Percentiles rank a stretch among this genome's conserved stretches.
Evolutionary conservation across 2,329 filamentous ascomycete species (phyloP).

Genomic region (Trematosphaeria pertusa): DNA sequence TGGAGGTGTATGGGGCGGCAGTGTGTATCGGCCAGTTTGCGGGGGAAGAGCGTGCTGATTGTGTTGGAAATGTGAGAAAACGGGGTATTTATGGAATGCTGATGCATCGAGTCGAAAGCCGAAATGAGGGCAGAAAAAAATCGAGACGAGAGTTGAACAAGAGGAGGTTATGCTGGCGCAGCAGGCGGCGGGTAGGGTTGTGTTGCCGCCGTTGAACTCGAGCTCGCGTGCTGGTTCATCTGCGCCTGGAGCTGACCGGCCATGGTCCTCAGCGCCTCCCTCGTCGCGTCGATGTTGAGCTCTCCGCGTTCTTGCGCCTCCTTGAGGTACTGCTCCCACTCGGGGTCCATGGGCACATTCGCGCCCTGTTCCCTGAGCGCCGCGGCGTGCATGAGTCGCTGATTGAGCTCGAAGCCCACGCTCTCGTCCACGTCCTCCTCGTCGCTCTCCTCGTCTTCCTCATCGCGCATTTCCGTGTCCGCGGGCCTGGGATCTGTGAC

Average conservation of each 20-base stretch:
- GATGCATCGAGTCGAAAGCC: constrained; percentile 4
- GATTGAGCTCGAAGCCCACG: constrained; percentile 66
- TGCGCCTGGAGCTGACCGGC: constrained; percentile 37
- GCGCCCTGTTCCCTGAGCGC: constrained; percentile 69
- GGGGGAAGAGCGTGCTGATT: not conserved
- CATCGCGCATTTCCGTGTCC: constrained; percentile 35
- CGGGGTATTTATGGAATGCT: constrained; percentile 12
- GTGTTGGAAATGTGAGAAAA: no score
- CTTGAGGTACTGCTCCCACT: constrained; percentile 79
- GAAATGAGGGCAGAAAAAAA: not conserved
- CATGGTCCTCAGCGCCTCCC: constrained; percentile 39
- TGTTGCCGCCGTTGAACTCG: constrained; percentile 13
- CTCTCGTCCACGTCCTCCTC: constrained; percentile 59
- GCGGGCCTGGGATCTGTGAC: constrained; percentile 36
- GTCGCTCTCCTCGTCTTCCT: constrained; percentile 56
- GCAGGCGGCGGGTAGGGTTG: constrained; percentile 23
- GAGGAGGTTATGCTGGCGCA: constrained; percentile 25
- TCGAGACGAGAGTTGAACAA: not conserved
- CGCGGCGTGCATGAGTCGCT: constrained; percentile 69
- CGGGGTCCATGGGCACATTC: constrained; percentile 69
- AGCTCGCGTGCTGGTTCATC: constrained; percentile 18
- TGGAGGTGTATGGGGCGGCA: not conserved
- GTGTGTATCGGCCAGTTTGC: not conserved
- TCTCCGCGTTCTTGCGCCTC: constrained; percentile 69
- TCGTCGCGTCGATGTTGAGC: constrained; percentile 42